phyloP scores from a whole-genome alignment of 139 green algal genomes.

The Micractinium conductrix region DNA sequence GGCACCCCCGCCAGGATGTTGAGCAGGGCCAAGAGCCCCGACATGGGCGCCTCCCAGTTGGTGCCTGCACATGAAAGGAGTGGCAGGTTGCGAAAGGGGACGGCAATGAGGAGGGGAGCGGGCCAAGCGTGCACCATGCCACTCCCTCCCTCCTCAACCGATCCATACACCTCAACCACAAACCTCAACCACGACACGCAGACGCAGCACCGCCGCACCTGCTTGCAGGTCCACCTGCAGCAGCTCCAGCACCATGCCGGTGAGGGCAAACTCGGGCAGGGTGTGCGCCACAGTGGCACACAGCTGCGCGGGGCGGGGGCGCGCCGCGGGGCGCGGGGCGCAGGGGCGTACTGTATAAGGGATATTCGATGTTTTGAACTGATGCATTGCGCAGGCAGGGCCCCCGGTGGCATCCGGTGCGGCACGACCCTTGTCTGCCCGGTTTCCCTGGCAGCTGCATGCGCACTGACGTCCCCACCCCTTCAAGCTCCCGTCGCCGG shows the following conservation, averaged over 20 bases:
- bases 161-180: neutral
- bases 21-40: constrained; percentile 67
- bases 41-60: constrained; percentile 61
- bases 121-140: too few species aligned
- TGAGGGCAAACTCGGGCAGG: constrained; percentile 71
- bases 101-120: too few species aligned
- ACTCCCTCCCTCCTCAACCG: too few species aligned
- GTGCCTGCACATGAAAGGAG: neutral
- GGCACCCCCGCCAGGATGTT: constrained; percentile 49
- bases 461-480: too few species aligned
- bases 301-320: constrained; percentile 55
- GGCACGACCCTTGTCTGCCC: too few species aligned
- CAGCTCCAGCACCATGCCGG: constrained; percentile 76
- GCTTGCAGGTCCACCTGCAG: constrained; percentile 57
- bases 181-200: too few species aligned
- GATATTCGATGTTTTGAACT: too few species aligned
- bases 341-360: neutral
- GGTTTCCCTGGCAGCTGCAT: too few species aligned
- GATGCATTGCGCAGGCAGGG: too few species aligned
- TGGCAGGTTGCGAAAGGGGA: neutral
- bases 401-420: too few species aligned
- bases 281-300: constrained; percentile 58
- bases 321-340: constrained; percentile 49
- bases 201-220: too few species aligned
- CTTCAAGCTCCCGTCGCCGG: too few species aligned